Evolutionary conservation across 2,329 filamentous ascomycete genomes (phyloP).

Genomic region (Mollisiaceae sp.): DNA sequence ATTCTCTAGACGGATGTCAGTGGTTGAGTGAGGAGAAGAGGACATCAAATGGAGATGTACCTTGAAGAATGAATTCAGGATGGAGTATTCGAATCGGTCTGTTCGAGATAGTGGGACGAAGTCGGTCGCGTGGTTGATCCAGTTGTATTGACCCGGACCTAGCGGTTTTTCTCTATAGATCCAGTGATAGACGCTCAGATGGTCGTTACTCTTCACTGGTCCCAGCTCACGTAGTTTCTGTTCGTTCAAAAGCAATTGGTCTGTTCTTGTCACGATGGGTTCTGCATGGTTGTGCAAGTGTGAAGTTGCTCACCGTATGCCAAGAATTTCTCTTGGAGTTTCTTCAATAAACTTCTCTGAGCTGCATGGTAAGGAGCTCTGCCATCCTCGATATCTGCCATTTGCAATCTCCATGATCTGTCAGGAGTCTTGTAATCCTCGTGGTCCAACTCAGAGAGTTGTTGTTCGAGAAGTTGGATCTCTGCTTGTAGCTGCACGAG

Average conservation of each 20-base stretch:
- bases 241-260: conserved; percentile 14
- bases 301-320: conserved; percentile 17
- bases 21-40: background rate
- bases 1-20: background rate
- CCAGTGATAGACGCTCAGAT: conserved; percentile 21
- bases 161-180: conserved; percentile 16
- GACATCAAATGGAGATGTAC: background rate
- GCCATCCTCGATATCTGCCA: conserved; percentile 18
- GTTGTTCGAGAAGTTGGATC: conserved; percentile 22
- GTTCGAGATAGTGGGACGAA: conserved; percentile 18
- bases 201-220: conserved; percentile 2
- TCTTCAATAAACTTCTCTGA: conserved; percentile 13
- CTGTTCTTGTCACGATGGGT: conserved; percentile 6
- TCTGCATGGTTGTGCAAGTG: background rate
- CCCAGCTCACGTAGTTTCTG: conserved; percentile 5
- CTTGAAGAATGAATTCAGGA: conserved; percentile 11
- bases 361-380: conserved; percentile 1
- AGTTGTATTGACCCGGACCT: conserved; percentile 13
- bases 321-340: conserved; percentile 12
- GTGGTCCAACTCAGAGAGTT: conserved; percentile 23
- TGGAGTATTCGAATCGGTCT: conserved; percentile 7
- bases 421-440: conserved; percentile 14
- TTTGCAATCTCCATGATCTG: background rate
- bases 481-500: conserved; percentile 25
- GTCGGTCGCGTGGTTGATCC: conserved; percentile 21